Evolutionary conservation across 768 basidiomycete species (phyloP).

Genomic region (Amanita thiersii): DNA sequence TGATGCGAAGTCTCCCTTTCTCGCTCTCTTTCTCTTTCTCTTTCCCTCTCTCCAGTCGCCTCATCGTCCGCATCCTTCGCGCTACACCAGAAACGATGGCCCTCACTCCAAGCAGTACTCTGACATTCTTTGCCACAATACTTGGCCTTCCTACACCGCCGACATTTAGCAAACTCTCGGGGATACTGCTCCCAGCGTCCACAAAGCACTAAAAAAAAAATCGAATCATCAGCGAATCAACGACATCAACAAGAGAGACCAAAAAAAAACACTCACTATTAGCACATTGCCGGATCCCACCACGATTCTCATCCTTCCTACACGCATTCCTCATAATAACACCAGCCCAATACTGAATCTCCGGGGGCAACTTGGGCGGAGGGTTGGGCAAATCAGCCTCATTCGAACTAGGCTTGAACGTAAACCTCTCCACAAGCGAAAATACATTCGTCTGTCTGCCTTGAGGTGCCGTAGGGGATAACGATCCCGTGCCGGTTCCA

Average conservation of each 20-base stretch:
- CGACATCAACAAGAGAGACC: conserved; percentile 4
- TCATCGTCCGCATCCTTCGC: conserved; percentile 49
- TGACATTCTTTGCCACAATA: conserved; percentile 98
- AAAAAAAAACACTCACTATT: conserved; percentile 56
- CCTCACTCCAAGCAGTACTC: conserved; percentile 93
- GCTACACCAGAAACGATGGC: conserved; percentile 92
- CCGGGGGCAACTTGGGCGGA: conserved; percentile 67
- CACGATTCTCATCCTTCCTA: conserved; percentile 87
- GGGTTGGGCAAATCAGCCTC: conserved; percentile 67
- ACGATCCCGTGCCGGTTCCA: conserved; percentile 5
- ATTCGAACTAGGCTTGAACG: conserved; percentile 82
- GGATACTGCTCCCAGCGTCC: conserved; percentile 91
- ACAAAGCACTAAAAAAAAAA: conserved; percentile 63
- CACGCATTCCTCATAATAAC: conserved; percentile 99
- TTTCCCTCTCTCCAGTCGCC: conserved; percentile 12
- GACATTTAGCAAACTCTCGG: conserved; percentile 94
- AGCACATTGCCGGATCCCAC: conserved; percentile 95
- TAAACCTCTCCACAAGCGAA: conserved; percentile 93
- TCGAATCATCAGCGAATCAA: neutral
- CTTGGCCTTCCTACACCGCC: conserved; percentile 94
- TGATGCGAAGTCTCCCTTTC: neutral
- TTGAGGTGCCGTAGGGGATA: conserved; percentile 11
- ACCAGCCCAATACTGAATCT: conserved; percentile 98
- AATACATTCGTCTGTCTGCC: conserved; percentile 83
- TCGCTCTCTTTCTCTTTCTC: neutral